Base-by-base conservation (phyloP, 345 rosid species). In the Euphorbia tirucalli region DNA sequence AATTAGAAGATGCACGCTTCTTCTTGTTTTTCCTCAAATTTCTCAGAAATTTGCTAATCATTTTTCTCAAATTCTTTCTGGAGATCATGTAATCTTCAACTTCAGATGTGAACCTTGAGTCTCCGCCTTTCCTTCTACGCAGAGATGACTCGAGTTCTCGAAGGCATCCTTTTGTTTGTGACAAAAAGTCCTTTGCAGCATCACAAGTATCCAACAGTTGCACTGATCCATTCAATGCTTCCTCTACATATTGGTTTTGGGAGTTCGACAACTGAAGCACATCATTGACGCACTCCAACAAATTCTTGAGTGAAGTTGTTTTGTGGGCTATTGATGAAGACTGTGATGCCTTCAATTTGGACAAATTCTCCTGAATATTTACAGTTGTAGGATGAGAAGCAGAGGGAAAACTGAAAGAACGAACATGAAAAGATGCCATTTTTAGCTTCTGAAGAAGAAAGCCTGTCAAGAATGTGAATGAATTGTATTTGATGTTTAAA, bases 371-470 rank as follows among this genome's bases (percentile, higher is more conserved):
- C 57, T 80, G 70, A 24, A 85, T 74, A 61, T 60, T 55, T 68
- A 21, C 63, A 43, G 74, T 59, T 15, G 71, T 64, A 72, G 82
- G 87, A 75, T 82, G 80, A 69, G 65, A 43, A 24, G 50, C 69
- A 19, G 80, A 57, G 3, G 83, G 72, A 77, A 80, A 82, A 73
- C 85, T 85, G 70, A 70, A 59, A 14, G 85, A 84, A 28, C 85
- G 87, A 11, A 65, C 21, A 65, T 65, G 54, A 43, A 46, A 65
- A 65, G 55, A 11, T 13, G 68, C 55, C 68, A 65, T 65, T 65
- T 22, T 25, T 25, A 43, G 0, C 16, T 25, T 65, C 14, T 14
- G 22, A 11, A 44, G 11, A n/a, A n/a, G n/a, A n/a, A n/a, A n/a
- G n/a, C n/a, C n/a, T n/a, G n/a, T n/a, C n/a, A n/a, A n/a, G n/a